Conservation (phyloP, 371 early-diverging fungal genomes). For the Syncephalis plumigaleata region DNA sequence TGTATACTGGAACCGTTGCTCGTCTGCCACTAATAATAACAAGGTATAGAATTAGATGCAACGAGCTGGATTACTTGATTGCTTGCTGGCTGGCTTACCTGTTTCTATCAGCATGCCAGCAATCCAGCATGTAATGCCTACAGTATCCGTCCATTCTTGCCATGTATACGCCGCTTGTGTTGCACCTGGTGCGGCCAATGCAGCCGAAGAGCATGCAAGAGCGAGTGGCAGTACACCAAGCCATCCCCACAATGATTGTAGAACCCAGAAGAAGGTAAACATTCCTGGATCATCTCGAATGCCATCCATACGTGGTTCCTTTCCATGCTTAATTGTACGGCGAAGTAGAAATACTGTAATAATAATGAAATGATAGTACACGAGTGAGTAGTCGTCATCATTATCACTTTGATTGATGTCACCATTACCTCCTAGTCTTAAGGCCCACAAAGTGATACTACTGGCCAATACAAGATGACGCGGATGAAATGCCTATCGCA, state of each 20-base stretch:
- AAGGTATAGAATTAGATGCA: background rate
- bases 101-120: conserved; percentile 1
- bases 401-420: too few relatives aligned
- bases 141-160: conserved; percentile 3
- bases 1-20: background rate
- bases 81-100: too few relatives aligned
- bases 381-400: too few relatives aligned
- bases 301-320: conserved; percentile 4
- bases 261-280: conserved; percentile 2
- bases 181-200: background rate
- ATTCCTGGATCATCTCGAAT: background rate
- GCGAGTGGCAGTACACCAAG: conserved; percentile 1
- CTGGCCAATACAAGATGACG: conserved; percentile 2
- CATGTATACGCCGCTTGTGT: background rate
- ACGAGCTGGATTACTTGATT: too few relatives aligned
- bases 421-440: conserved; percentile 3
- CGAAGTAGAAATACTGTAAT: conserved; percentile 3
- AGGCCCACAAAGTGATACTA: conserved; percentile 1
- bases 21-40: background rate
- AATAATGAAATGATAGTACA: too few relatives aligned
- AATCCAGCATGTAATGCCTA: conserved; percentile 2
- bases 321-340: conserved; percentile 1
- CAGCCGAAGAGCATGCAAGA: conserved; percentile 3
- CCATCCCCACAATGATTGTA: conserved; percentile 5
- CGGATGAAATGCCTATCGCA: background rate